These are phyloP conservation scores for Avena sativa DNA, from an alignment of 176 grass and related monocot genomes.

Conservation along the genomic window DNA sequence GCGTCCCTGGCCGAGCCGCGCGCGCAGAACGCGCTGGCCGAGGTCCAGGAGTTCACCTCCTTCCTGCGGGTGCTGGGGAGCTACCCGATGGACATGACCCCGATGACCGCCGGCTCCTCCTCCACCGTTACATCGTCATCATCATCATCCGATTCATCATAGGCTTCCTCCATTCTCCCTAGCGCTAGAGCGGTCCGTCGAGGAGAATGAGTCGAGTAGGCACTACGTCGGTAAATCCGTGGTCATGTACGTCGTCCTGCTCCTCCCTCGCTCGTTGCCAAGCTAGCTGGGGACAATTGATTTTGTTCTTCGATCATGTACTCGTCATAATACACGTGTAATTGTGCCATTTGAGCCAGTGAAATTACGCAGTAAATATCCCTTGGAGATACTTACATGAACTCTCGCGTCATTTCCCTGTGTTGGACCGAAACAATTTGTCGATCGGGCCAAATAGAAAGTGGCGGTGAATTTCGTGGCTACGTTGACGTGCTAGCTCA, in stretches of 20 bases:
- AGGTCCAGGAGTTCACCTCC: conserved; percentile 93
- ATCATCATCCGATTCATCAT: conserved; percentile 34
- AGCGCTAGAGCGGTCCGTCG: background rate
- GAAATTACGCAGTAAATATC: conserved; percentile 28
- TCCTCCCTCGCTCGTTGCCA: conserved; percentile 26
- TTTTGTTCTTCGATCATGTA: conserved; percentile 20
- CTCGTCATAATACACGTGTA: conserved; percentile 41
- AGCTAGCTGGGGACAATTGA: conserved; percentile 37
- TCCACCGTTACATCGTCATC: conserved; percentile 35
- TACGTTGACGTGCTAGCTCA: background rate
- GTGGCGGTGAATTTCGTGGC: background rate
- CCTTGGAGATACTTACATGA: background rate
- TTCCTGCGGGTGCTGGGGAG: conserved; percentile 88
- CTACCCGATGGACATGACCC: conserved; percentile 98
- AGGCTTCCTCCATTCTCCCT: background rate
- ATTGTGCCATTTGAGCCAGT: conserved; percentile 31
- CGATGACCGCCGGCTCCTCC: conserved; percentile 64
- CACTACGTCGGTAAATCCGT: conserved; percentile 26
- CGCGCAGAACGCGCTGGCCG: conserved; percentile 88
- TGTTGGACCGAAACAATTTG: background rate
- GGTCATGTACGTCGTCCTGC: conserved; percentile 38
- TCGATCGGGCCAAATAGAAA: background rate
- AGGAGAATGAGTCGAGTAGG: conserved; percentile 47
- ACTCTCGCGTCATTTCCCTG: background rate
- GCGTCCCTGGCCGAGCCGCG: conserved; percentile 78